Percentiles rank a stretch among this genome's conserved stretches.
These are phyloP conservation scores for Neltuma alba DNA, from an alignment of 306 rosid genomes.

Conservation along the genomic window DNA sequence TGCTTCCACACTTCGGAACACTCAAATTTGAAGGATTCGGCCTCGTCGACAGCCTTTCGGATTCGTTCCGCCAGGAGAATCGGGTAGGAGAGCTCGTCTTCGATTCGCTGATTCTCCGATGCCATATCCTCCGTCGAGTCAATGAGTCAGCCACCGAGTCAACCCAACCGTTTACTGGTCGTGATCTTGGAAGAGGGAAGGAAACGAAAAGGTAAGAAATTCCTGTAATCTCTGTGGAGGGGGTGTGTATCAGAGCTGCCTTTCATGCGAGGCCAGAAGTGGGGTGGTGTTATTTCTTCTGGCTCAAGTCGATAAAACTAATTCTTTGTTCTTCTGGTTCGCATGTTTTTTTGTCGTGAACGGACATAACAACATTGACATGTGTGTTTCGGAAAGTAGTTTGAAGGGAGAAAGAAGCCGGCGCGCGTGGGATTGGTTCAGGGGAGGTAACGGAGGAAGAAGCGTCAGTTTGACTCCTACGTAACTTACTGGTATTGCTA, in stretches of 20 bases:
- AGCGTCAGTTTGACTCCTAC: neutral
- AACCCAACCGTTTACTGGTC: neutral
- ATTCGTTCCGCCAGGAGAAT: conserved; percentile 70
- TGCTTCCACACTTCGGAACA: conserved; percentile 67
- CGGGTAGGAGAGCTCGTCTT: conserved; percentile 66
- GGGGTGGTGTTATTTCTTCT: neutral
- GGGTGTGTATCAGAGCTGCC: neutral
- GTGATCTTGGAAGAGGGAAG: neutral
- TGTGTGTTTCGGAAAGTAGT: neutral
- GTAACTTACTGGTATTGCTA: neutral
- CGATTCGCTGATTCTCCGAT: conserved; percentile 58
- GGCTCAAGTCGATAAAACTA: neutral
- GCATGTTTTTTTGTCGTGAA: conserved; percentile 35
- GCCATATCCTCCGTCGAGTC: conserved; percentile 48
- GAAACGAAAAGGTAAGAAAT: neutral
- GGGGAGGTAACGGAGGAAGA: too few species aligned
- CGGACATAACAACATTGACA: neutral
- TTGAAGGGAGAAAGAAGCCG: neutral
- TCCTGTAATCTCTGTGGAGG: neutral
- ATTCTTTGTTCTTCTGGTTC: conserved; percentile 16
- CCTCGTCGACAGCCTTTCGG: conserved; percentile 58
- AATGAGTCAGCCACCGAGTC: conserved; percentile 18
- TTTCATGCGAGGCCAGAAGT: conserved; percentile 28
- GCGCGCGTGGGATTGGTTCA: too few species aligned
- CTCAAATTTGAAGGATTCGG: conserved; percentile 60